Conservation (phyloP, 2,329 filamentous ascomycete genomes). For the Aspergillus amoenus region DNA sequence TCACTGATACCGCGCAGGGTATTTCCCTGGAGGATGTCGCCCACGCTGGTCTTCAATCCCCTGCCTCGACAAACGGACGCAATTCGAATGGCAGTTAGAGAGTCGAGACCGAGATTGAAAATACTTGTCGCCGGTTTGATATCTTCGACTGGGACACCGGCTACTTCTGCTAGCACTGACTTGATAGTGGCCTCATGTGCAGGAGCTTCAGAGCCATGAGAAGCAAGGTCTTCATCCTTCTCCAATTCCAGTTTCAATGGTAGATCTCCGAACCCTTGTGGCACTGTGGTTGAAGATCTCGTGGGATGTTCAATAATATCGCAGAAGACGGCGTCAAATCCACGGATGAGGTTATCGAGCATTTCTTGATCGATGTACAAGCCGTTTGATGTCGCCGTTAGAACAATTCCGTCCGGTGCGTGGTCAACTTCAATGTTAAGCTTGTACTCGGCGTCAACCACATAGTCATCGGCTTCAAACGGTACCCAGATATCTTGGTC, state of each 20-base stretch:
- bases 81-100: slow-evolving; percentile 31
- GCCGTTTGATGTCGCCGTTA: slow-evolving; percentile 23
- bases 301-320: slow-evolving; percentile 31
- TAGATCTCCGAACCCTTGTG: slow-evolving; percentile 21
- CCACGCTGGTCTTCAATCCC: slow-evolving; percentile 28
- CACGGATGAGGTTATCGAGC: slow-evolving; percentile 18
- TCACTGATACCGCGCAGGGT: slow-evolving; percentile 30
- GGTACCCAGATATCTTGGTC: slow-evolving; percentile 25
- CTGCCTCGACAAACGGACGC: slow-evolving; percentile 27
- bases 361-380: slow-evolving; percentile 21
- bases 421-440: slow-evolving; percentile 33
- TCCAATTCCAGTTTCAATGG: slow-evolving; percentile 17
- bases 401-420: slow-evolving; percentile 18
- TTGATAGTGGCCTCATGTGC: slow-evolving; percentile 19
- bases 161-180: slow-evolving; percentile 24
- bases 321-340: slow-evolving; percentile 21
- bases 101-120: slow-evolving; percentile 33
- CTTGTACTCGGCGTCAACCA: slow-evolving; percentile 29
- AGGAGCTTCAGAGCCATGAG: slow-evolving; percentile 6
- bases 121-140: slow-evolving; percentile 30
- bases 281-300: slow-evolving; percentile 23
- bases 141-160: slow-evolving; percentile 19
- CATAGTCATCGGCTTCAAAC: slow-evolving; percentile 21
- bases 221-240: neutral
- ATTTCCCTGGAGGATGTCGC: slow-evolving; percentile 33